These are phyloP conservation scores for Rosellinia necatrix DNA, from an alignment of 2,329 filamentous ascomycete species.

Conservation along the genomic window DNA sequence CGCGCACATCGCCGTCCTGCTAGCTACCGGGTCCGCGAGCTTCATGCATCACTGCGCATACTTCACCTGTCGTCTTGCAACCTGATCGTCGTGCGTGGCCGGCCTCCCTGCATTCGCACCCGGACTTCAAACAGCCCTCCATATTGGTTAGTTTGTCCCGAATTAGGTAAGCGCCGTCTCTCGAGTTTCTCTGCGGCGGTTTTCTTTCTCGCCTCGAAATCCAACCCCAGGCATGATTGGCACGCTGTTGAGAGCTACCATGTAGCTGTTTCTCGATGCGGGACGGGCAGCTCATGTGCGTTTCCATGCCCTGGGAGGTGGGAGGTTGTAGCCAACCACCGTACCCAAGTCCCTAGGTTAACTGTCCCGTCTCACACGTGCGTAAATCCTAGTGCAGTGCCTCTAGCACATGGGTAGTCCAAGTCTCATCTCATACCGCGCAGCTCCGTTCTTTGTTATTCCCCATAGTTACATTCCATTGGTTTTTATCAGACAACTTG, in stretches of 20 bases:
- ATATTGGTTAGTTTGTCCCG: conserved; percentile 11
- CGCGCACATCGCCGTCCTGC: conserved; percentile 16
- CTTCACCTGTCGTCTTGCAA: conserved; percentile 23
- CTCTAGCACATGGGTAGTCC: background rate
- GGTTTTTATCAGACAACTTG: conserved; percentile 17
- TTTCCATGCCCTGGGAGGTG: conserved; percentile 12
- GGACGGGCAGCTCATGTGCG: conserved; percentile 11
- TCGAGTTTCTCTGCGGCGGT: conserved; percentile 9
- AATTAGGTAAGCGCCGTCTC: conserved; percentile 27
- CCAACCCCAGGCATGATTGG: conserved; percentile 17
- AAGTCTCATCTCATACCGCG: too few relatives aligned
- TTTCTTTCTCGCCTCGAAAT: conserved; percentile 9
- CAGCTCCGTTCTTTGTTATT: background rate
- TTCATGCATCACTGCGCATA: conserved; percentile 12
- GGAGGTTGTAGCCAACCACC: conserved; percentile 15
- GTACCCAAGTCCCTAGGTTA: background rate
- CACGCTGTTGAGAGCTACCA: background rate
- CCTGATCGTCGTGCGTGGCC: conserved; percentile 18
- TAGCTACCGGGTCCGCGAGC: conserved; percentile 19
- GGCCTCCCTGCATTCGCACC: conserved; percentile 25
- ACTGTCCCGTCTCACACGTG: conserved; percentile 15
- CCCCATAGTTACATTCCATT: conserved; percentile 6
- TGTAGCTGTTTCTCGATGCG: background rate
- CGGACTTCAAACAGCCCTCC: conserved; percentile 1
- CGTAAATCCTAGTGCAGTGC: conserved; percentile 1